Percentiles rank a stretch among this genome's conserved stretches.
phyloP scores from a whole-genome alignment of 306 rosid genomes.

The Vicia faba region DNA sequence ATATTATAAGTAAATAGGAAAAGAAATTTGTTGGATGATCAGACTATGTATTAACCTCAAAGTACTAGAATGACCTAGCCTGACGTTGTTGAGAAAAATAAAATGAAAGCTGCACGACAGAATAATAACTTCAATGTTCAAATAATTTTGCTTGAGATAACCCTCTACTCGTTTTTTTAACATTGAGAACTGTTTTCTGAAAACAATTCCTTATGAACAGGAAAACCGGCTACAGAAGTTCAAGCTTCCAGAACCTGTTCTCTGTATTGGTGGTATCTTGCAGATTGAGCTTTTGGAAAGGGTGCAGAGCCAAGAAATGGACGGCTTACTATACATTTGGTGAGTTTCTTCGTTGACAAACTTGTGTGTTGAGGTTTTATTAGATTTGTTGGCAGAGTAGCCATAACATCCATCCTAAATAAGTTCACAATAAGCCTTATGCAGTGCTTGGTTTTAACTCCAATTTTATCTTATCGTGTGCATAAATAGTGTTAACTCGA shows the following conservation, averaged over 20 bases:
- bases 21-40: conserved; percentile 19
- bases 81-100: conserved; percentile 16
- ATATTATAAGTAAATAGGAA: conserved; percentile 18
- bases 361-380: conserved; percentile 23
- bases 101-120: conserved; percentile 8
- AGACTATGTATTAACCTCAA: neutral
- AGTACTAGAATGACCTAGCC: conserved; percentile 8
- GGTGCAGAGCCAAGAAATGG: conserved; percentile 84
- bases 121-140: conserved; percentile 1
- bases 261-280: conserved; percentile 87
- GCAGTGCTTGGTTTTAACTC: conserved; percentile 19
- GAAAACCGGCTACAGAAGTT: conserved; percentile 65
- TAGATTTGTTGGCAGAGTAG: conserved; percentile 27
- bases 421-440: conserved; percentile 13
- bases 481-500: conserved; percentile 6
- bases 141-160: conserved; percentile 13
- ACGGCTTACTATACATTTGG: conserved; percentile 85
- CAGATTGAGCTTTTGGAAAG: conserved; percentile 93
- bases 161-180: conserved; percentile 5
- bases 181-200: conserved; percentile 13
- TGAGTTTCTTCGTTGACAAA: conserved; percentile 39
- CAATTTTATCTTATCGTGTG: conserved; percentile 7
- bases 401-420: neutral
- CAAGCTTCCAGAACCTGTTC: conserved; percentile 87
- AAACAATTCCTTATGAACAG: conserved; percentile 50